phyloP scores from a whole-genome alignment of 2,329 filamentous ascomycete genomes.

The Ceratocystis alfenasii region DNA sequence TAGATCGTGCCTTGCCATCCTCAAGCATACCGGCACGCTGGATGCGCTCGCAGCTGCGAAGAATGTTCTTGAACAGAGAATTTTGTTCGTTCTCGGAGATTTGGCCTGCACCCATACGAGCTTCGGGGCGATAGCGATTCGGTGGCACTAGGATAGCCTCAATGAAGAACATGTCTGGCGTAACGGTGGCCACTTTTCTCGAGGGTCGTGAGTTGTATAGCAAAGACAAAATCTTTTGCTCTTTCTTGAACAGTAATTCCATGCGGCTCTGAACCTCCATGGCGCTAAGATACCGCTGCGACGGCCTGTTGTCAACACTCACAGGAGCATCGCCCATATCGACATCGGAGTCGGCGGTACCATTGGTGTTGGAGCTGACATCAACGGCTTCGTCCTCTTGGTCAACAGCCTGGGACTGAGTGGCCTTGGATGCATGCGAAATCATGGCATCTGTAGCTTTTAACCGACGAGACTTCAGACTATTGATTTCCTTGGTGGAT shows the following conservation, averaged over 20 bases:
- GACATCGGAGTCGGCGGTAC: conserved; percentile 40
- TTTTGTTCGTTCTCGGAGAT: conserved; percentile 87
- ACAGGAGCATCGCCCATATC: conserved; percentile 31
- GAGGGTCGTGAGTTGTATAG: conserved; percentile 66
- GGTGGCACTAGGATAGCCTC: conserved; percentile 78
- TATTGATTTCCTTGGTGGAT: conserved; percentile 58
- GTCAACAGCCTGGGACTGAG: conserved; percentile 24
- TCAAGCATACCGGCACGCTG: conserved; percentile 20
- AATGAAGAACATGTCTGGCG: conserved; percentile 88
- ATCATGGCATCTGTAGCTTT: conserved; percentile 60
- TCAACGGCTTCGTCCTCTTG: conserved; percentile 53
- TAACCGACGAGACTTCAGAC: conserved; percentile 60
- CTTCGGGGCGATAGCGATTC: conserved; percentile 81
- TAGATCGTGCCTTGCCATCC: background rate
- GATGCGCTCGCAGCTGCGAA: conserved; percentile 55
- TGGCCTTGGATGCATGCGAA: conserved; percentile 27
- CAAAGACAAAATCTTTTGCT: conserved; percentile 71
- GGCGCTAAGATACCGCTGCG: conserved; percentile 67
- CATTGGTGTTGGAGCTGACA: conserved; percentile 38
- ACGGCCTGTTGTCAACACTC: conserved; percentile 29
- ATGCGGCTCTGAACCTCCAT: conserved; percentile 74
- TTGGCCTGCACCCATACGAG: conserved; percentile 64
- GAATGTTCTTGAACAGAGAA: conserved; percentile 70
- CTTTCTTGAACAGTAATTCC: conserved; percentile 69
- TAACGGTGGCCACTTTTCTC: conserved; percentile 47